Evolutionary conservation across 179 eudicot genomes (phyloP).

Genomic region (Beta corolliflora): DNA sequence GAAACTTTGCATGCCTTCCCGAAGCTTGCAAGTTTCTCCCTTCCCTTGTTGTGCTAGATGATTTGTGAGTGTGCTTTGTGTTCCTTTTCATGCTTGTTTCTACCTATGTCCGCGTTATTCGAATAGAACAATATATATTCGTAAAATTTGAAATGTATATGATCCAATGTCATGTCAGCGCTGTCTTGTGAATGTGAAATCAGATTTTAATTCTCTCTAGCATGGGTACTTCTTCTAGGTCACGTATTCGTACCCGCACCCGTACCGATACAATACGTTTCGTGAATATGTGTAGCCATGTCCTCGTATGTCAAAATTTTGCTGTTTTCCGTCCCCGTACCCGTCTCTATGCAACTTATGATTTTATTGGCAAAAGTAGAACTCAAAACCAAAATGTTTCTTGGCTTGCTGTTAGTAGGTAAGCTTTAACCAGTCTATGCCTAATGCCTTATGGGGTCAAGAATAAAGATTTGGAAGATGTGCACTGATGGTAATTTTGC

Average conservation of each 20-base stretch:
- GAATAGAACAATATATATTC: background rate
- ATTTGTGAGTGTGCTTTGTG: background rate
- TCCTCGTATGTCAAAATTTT: no score
- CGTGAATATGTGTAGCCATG: no score
- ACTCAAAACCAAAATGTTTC: background rate
- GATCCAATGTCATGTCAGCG: background rate
- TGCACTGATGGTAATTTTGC: background rate
- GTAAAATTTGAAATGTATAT: background rate
- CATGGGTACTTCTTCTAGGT: no score
- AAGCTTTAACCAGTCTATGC: background rate
- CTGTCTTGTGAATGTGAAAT: background rate
- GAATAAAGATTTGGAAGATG: background rate
- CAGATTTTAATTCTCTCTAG: no score
- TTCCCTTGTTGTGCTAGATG: background rate
- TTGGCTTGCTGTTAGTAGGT: background rate
- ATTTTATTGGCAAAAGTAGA: background rate
- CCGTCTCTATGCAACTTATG: no score
- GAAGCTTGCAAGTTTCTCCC: background rate
- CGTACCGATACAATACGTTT: no score
- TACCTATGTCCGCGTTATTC: background rate
- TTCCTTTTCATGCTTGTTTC: background rate
- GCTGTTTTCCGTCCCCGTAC: no score
- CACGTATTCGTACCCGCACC: no score
- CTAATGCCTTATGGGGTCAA: background rate
- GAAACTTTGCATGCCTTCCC: background rate